Evolutionary conservation across 177 flowering plant genomes (phyloP), one percentile per base, ranked within the genome.

Genomic region (Tripterygium wilfordii): DNA sequence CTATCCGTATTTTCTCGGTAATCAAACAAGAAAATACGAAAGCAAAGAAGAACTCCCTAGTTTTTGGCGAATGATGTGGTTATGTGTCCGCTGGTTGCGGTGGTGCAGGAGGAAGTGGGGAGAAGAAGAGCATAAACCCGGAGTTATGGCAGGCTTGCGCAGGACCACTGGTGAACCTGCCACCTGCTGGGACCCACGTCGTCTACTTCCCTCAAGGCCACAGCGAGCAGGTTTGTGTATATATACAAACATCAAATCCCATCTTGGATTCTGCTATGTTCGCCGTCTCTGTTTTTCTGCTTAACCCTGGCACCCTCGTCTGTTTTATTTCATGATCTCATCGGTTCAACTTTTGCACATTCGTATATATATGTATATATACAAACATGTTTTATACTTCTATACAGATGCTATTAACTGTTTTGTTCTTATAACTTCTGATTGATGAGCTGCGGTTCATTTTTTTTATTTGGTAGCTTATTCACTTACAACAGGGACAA

Each of bases 111-210:
- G 94, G 47, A 19, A 48, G 13, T 5, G 51, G 2, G 38, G 56
- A 86, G 79, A 82, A 75, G 79, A 88, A 77, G 75, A 69, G 53
- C 68, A 80, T 86, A 41, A 83, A 89, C 58, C 69, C 73, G 20
- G 95, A 89, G 78, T 77, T 89, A 61, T 89, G 97, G 97, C 94
- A 89, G 44, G 90, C 94, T 13, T 90, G 97, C 49, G 96, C 97
- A 19, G 97, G 97, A 3, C 97, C 96, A 14, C 71, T 90, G 46
- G 96, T 82, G 35, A 75, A 74, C 60, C 48, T 90, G 64, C 97
- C 97, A 52, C 74, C 83, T 16, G 94, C 85, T 12, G 94, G 96
- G 51, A 84, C 85, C 54, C 84, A 70, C 48, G 97, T 89, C 2
- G 80, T 86, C 35, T 89, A 89, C 59, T 88, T 88, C 57, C 97